Evolutionary conservation across 169 alveolate genomes (phyloP), one percentile per base, ranked within the genome.

Genomic region (Eimeria tenella): DNA sequence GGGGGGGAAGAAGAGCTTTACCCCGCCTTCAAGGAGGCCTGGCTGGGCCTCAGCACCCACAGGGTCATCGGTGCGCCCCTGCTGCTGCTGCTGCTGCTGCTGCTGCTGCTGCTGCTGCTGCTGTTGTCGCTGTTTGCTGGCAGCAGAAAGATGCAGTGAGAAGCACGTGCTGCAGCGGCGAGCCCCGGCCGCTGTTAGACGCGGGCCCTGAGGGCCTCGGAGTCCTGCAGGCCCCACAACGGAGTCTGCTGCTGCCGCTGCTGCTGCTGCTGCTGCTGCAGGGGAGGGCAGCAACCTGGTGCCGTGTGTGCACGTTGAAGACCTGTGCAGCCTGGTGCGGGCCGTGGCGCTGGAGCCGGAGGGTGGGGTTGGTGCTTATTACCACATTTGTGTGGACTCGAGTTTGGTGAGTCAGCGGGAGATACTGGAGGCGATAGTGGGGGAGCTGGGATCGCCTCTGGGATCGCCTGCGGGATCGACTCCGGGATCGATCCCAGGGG

Each of bases 281-380:
- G 98, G 97, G 17, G 95, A 94, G 55, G 99, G 98, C 42, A 96
- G 96, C 88, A 98, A 98, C 95, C 93, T 93, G 49, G 91, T 98
- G n/a, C 99, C 99, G 1, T 96, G 98, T 56, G 97, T 98, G 21
- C 99, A 98, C 90, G 97, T 97, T 15, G 95, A 90, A 62, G 99
- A 98, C 93, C 94, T 97, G 82, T 97, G 97, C 13, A 95, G 96
- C 74, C 90, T 97, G 60, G 97, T 96, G 10, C 95, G 95, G 55
- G 94, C 96, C 74, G 90, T 98, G 58, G 96, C 97, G 1, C 95
- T 94, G 81, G 96, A 95, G 52, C 94, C 93, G 42, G 97, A 97
- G 4, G 96, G 96, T 68, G 95, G 95, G 86, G 42, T 68, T 8
- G 77, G 77, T 10, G 77, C 4, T 68, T 86, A 96, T 55, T 98